Evolutionary conservation across 2,329 filamentous ascomycete genomes (phyloP), one percentile per base, ranked within the genome.

Genomic region (Exophiala xenobiotica): DNA sequence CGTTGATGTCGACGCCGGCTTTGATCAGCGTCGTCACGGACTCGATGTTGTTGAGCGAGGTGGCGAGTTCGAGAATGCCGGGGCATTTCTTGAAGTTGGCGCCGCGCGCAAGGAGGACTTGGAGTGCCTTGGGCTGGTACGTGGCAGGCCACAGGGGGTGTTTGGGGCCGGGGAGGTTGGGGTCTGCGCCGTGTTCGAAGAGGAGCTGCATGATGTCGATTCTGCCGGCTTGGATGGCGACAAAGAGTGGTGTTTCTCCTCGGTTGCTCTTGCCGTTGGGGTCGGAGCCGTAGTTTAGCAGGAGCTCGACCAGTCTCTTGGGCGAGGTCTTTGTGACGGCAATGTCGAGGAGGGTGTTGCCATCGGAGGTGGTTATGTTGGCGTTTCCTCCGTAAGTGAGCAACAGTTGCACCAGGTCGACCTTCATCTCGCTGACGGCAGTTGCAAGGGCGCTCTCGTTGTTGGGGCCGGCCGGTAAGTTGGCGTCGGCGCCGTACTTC

Each of bases 81-180:
- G 82, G 81, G 0, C 75, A 70, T 66, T 83, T 85, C 64, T 76
- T 79, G 61, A 68, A 67, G 55, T 85, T 81, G 2, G 82, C 83
- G 1, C 82, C 83, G 20, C 78, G 78, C 2, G 69, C 58, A 1
- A 86, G 76, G 14, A 88, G 72, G 1, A 83, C 66, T 60, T 80
- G 74, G 24, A 87, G 69, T 53, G 79, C 83, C 6, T 73, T 68
- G 0, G 82, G 73, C 45, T 83, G 75, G 66, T 82, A 80, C 0
- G 78, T 78, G 0, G 83, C 75, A 1, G 82, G 81, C 84, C 84
- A 85, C 19, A 88, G 74, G 67, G 83, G 79, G 68, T 87, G 81
- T 66, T 86, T 85, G 8, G 83, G 83, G 1, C 81, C 83, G 1
- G 85, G 85, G 4, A 87, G 70, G 63, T 88, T 88, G 6, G 83